Base-by-base conservation (phyloP, 805 yeast species). In the Kodamaea leandrae region DNA sequence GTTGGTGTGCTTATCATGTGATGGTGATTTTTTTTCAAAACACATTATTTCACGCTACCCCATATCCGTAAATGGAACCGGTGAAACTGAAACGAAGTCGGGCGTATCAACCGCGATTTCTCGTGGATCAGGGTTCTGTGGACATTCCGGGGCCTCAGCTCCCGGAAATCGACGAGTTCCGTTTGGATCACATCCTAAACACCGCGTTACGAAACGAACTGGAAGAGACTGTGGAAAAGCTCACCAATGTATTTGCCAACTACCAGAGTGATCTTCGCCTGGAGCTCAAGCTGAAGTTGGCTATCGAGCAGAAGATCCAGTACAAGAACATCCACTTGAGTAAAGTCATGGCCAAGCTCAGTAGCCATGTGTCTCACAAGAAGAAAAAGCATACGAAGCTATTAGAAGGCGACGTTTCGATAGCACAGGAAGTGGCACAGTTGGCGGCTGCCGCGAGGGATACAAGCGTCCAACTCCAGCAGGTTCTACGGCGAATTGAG, bases 301-400 rank as follows among this genome's bases (percentile, higher is more conserved):
- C 64, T 7, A 50, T 61, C 10, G 74, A 70, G 47, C 73, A 68
- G 50, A 57, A 56, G 43, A 58, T 70, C 30, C 75, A 69, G 49
- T 58, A 56, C 44, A 64, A 65, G 41, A 69, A 69, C 48, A 62
- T 68, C 18, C 56, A 54, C 27, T 56, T 68, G 10, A 62, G 64
- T 14, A 66, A 66, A 44, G 46, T 54, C 30, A 54, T 61, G 13
- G 53, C 44, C 38, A 46, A 41, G 24, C 46, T 57, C 29, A 54
- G 51, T 26, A 52, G 48, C 32, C 37, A 36, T 27, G 35, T 30
- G 21, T 32, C 25, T 4, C 29, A 20, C 17, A 24, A 27, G 25
- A 23, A 32, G 20, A 35, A 32, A 19, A 39, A 39, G 40, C 36
- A 30, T 20, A 39, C 36, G 41, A 36, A 33, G 37, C 16, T 39